Conservation (phyloP, 2,329 filamentous ascomycete genomes). For the Colletotrichum melonis region DNA sequence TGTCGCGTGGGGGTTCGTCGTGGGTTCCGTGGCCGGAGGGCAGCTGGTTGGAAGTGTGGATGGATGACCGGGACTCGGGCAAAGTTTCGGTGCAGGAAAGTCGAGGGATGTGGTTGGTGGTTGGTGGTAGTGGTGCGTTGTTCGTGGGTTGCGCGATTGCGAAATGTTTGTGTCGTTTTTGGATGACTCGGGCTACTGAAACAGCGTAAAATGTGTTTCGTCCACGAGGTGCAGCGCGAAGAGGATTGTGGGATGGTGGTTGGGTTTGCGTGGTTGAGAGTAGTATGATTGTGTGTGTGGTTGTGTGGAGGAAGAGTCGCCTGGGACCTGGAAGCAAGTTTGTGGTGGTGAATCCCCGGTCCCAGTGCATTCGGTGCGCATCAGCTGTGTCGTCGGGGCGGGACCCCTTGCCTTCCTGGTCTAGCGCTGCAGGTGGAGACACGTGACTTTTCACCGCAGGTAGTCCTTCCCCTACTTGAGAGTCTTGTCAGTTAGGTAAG, state of each 20-base stretch:
- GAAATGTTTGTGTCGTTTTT: constrained; percentile 10
- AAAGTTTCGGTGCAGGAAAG: constrained; percentile 11
- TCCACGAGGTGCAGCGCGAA: constrained; percentile 32
- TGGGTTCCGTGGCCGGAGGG: constrained; percentile 14
- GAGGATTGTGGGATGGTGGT: constrained; percentile 17
- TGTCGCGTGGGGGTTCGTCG: constrained; percentile 16
- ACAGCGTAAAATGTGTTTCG: constrained; percentile 34
- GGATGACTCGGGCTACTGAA: constrained; percentile 31
- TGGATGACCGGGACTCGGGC: constrained; percentile 13
- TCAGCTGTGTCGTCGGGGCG: constrained; percentile 28
- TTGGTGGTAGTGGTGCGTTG: not conserved
- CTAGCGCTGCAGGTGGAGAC: constrained; percentile 11
- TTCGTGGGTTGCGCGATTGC: constrained; percentile 21
- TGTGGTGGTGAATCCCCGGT: constrained; percentile 20
- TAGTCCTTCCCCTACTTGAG: not conserved
- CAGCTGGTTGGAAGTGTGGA: not conserved
- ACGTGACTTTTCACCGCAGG: constrained; percentile 14
- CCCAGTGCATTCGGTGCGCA: constrained; percentile 25
- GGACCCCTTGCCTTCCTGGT: constrained; percentile 21
- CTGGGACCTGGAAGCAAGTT: constrained; percentile 29
- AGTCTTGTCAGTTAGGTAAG: not conserved
- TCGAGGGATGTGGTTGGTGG: not conserved
- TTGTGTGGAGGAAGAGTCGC: constrained; percentile 21
- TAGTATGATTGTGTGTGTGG: constrained; percentile 6
- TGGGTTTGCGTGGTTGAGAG: constrained; percentile 15